Evolutionary conservation across 345 rosid species (phyloP).

Genomic region (Draba incana): DNA sequence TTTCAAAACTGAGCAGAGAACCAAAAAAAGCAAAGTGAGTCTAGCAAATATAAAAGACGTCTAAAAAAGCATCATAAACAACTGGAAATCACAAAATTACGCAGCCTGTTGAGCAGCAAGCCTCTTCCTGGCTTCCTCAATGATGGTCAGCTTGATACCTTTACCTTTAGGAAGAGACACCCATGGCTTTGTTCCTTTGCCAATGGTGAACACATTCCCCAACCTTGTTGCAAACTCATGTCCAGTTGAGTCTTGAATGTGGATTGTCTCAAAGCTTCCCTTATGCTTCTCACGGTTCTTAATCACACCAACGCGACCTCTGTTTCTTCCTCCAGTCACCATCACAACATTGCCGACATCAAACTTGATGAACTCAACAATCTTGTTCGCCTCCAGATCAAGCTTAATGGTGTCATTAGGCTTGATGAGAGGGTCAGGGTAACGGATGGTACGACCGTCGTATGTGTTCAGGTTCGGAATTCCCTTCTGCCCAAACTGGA

Average conservation of each 20-base stretch:
- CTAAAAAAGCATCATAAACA: conserved; percentile 8
- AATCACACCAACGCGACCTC: conserved; percentile 44
- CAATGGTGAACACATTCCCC: conserved; percentile 75
- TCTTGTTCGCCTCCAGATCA: conserved; percentile 47
- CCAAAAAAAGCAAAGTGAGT: conserved; percentile 24
- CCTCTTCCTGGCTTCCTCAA: conserved; percentile 87
- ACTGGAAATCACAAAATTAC: conserved; percentile 20
- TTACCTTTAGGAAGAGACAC: conserved; percentile 87
- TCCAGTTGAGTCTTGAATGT: conserved; percentile 71
- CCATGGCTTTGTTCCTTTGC: conserved; percentile 87
- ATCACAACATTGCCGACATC: conserved; percentile 69
- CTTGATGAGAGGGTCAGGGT: conserved; percentile 50
- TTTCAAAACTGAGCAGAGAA: conserved; percentile 18
- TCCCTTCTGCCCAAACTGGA: conserved; percentile 43
- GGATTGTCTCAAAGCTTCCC: conserved; percentile 60
- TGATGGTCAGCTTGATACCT: conserved; percentile 82
- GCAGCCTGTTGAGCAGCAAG: conserved; percentile 56
- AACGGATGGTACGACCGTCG: conserved; percentile 44
- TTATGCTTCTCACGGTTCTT: conserved; percentile 45
- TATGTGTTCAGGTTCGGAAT: conserved; percentile 36
- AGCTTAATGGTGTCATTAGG: conserved; percentile 68
- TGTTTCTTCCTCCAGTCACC: conserved; percentile 58
- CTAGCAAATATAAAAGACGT: conserved; percentile 10
- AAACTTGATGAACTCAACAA: conserved; percentile 63
- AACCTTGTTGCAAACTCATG: conserved; percentile 87